phyloP scores from a whole-genome alignment of 768 basidiomycete species.

The Botryobasidium botryosum region DNA sequence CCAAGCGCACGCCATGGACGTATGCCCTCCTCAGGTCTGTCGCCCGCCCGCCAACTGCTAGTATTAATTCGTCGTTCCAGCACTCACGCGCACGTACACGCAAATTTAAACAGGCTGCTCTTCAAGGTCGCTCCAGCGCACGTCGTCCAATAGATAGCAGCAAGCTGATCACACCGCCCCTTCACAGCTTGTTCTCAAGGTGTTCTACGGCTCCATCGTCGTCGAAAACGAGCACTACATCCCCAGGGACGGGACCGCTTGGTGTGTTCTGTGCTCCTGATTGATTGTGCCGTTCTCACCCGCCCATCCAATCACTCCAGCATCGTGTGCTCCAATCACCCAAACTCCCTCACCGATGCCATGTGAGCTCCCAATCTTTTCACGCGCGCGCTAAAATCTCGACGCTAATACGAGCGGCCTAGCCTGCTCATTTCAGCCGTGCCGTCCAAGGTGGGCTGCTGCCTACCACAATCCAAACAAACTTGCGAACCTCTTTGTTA shows the following conservation, averaged over 20 bases:
- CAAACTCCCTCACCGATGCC: constrained; percentile 74
- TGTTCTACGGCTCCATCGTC: constrained; percentile 81
- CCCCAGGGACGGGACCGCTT: constrained; percentile 55
- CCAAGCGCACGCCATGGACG: too few species aligned
- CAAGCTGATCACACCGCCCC: constrained; percentile 32
- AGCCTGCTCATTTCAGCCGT: constrained; percentile 63
- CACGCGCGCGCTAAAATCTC: neutral
- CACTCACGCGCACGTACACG: too few species aligned
- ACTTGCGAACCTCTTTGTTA: constrained; percentile 16
- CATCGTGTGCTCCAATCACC: constrained; percentile 74
- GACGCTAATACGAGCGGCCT: neutral
- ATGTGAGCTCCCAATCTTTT: constrained; percentile 34
- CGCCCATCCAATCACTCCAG: constrained; percentile 22
- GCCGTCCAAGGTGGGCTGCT: constrained; percentile 37
- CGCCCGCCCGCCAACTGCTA: too few species aligned
- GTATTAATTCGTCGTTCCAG: too few species aligned
- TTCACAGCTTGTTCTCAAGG: constrained; percentile 65
- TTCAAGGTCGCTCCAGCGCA: too few species aligned
- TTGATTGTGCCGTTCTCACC: constrained; percentile 1
- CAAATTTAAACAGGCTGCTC: too few species aligned
- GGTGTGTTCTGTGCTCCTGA: constrained; percentile 27
- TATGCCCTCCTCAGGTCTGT: too few species aligned
- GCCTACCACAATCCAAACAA: neutral
- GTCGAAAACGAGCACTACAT: constrained; percentile 61
- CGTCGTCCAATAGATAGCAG: too few species aligned